Conservation (phyloP, 2,329 filamentous ascomycete species). For the Nectriaceae sp. region DNA sequence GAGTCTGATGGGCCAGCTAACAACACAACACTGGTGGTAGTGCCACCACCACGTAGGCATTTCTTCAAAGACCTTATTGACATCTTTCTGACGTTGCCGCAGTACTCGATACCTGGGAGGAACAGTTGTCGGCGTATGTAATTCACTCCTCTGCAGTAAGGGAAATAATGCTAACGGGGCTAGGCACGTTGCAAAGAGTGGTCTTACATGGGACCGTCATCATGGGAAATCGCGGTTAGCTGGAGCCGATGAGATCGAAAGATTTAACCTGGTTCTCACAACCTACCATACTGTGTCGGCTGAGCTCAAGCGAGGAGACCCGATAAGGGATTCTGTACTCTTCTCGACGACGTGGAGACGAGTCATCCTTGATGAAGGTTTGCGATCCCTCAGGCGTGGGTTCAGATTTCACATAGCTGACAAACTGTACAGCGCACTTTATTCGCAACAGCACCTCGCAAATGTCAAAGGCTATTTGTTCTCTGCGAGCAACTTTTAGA, state of each 20-base stretch:
- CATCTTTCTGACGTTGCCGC: slow-evolving; percentile 4
- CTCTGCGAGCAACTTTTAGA: slow-evolving; percentile 36
- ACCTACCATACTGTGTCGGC: slow-evolving; percentile 43
- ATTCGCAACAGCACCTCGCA: slow-evolving; percentile 17
- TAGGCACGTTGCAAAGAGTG: slow-evolving; percentile 25
- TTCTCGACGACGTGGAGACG: slow-evolving; percentile 39
- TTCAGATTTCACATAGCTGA: too few relatives aligned
- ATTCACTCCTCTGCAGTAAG: rapidly evolving
- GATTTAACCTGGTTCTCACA: slow-evolving; percentile 36
- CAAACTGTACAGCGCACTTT: slow-evolving; percentile 9
- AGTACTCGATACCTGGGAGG: slow-evolving; percentile 43
- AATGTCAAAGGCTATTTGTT: slow-evolving; percentile 35
- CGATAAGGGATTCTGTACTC: slow-evolving; percentile 16
- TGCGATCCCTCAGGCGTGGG: rapidly evolving
- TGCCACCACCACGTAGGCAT: slow-evolving; percentile 38
- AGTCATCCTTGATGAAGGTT: slow-evolving; percentile 22
- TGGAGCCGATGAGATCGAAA: slow-evolving; percentile 10
- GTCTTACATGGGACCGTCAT: slow-evolving; percentile 30
- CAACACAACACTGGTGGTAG: slow-evolving; percentile 39
- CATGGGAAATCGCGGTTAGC: slow-evolving; percentile 29
- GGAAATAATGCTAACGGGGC: background rate
- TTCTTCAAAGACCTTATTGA: background rate
- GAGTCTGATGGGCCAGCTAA: too few relatives aligned
- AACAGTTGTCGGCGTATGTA: slow-evolving; percentile 31
- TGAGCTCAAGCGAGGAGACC: slow-evolving; percentile 33